Base-by-base conservation (phyloP, 495 filamentous ascomycete genomes). In the Aspergillus hancockii region DNA sequence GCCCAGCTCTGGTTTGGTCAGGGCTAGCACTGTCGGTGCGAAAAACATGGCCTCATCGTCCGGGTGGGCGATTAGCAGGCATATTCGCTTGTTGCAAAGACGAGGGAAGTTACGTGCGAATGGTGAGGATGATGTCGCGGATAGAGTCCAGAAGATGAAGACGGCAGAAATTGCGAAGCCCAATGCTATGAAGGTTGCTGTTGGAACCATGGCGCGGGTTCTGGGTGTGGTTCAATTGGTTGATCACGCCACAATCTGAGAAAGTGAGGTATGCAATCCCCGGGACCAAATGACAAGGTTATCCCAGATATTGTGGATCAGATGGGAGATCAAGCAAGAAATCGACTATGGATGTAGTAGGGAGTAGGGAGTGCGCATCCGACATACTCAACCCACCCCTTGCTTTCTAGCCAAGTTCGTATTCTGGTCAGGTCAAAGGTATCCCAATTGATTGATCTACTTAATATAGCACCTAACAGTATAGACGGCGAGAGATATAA, bases 31-130 rank as follows among this genome's bases (percentile, higher is more conserved):
- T 0, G 91, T 89, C 0, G 94, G 94, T 59, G 93, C 85, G 75
- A 98, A 98, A 79, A 98, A 98, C 94, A 98, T 98, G 64, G 94
- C 95, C 78, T 98, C 94, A 61, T 98, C 94, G 72, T 98, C 94
- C 0, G 94, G 94, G 74, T 98, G 94, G 4, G 94, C 94, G 71
- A 98, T 98, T 38, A 98, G 79, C 28, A 98, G 81, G 66, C 89
- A 88, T 61, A 97, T 90, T 60, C 89, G 81, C 77, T 95, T 92
- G 76, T 88, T 87, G 58, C 78, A 77, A 57, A 96, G 79, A 54
- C 72, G 83, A 0, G 91, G 90, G 64, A 92, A 89, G 28, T 83
- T 80, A 9, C 72, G 85, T 63, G 72, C 87, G 76, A 67, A 92
- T 61, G 56, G 90, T 77, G 63, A 94, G 54, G 61, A 81, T 59